Percentiles rank a stretch among this genome's conserved stretches.
Conservation (phyloP, 306 rosid genomes). For the Mimosa pudica region DNA sequence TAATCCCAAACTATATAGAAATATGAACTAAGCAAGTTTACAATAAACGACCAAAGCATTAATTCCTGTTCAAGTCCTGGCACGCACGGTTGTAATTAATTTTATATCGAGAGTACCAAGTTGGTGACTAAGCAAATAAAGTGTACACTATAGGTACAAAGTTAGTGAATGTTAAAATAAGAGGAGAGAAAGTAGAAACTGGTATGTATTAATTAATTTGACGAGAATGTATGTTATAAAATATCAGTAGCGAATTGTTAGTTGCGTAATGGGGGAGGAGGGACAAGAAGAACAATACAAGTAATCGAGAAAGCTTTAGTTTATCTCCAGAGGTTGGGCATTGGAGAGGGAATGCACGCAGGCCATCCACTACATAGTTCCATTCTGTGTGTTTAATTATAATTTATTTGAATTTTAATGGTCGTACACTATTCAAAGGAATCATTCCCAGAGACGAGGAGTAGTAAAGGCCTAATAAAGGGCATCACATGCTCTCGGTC, state of each 20-base stretch:
- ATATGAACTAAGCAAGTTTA: background rate
- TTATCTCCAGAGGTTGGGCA: constrained; percentile 32
- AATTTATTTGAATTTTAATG: no score
- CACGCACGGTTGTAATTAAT: background rate
- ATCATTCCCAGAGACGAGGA: constrained; percentile 46
- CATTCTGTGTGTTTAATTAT: background rate
- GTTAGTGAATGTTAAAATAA: background rate
- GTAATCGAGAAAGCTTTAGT: constrained; percentile 13
- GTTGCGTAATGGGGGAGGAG: background rate
- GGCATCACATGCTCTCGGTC: constrained; percentile 41
- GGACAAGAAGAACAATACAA: constrained; percentile 39
- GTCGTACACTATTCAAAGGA: constrained; percentile 14
- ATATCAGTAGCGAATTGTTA: background rate
- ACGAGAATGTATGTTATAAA: background rate
- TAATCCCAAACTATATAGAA: background rate
- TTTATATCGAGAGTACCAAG: background rate
- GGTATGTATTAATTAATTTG: no score
- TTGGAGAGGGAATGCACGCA: constrained; percentile 35
- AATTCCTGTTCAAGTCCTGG: background rate
- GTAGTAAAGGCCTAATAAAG: constrained; percentile 14
- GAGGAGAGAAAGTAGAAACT: background rate
- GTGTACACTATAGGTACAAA: background rate
- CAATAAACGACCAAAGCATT: background rate
- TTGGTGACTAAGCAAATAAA: background rate
- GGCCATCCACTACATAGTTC: constrained; percentile 38